Evolutionary conservation across 805 yeast species (phyloP).

Genomic region (Scheffersomyces spartinae): DNA sequence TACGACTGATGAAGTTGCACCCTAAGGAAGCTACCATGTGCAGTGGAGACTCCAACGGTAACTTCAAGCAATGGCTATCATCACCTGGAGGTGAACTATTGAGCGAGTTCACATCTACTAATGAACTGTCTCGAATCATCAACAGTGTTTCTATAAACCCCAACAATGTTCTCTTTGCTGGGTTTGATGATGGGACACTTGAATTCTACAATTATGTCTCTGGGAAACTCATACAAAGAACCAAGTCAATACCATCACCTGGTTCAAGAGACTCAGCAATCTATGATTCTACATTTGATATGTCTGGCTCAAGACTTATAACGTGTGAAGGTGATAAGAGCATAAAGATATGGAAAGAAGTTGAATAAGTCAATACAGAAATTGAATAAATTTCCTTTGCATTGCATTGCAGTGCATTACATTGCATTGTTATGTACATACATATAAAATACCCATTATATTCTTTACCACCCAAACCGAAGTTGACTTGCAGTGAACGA

Average conservation of each 20-base stretch:
- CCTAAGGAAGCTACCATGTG: conserved; percentile 65
- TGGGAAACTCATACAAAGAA: conserved; percentile 51
- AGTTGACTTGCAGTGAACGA: conserved; percentile 91
- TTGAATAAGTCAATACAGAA: conserved; percentile 22
- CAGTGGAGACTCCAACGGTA: conserved; percentile 69
- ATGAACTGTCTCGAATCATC: conserved; percentile 36
- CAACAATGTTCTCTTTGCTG: conserved; percentile 60
- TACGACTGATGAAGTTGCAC: conserved; percentile 61
- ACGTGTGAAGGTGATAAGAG: conserved; percentile 90
- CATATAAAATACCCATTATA: too few relatives aligned
- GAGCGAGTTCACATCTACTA: conserved; percentile 41
- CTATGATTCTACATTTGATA: conserved; percentile 62
- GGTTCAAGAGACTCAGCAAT: conserved; percentile 67
- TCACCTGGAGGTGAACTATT: conserved; percentile 64
- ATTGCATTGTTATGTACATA: too few relatives aligned
- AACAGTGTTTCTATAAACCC: conserved; percentile 61
- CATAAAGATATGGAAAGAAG: conserved; percentile 61
- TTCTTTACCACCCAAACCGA: conserved; percentile 92
- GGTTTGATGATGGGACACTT: conserved; percentile 75
- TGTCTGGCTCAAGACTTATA: conserved; percentile 66
- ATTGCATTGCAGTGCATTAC: too few relatives aligned
- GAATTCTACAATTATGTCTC: conserved; percentile 68
- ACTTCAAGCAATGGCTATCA: conserved; percentile 70
- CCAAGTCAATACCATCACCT: conserved; percentile 44
- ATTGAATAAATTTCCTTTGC: too few relatives aligned